Evolutionary conservation across 2,329 filamentous ascomycete genomes (phyloP).

Genomic region (Cladorrhinum sp.): DNA sequence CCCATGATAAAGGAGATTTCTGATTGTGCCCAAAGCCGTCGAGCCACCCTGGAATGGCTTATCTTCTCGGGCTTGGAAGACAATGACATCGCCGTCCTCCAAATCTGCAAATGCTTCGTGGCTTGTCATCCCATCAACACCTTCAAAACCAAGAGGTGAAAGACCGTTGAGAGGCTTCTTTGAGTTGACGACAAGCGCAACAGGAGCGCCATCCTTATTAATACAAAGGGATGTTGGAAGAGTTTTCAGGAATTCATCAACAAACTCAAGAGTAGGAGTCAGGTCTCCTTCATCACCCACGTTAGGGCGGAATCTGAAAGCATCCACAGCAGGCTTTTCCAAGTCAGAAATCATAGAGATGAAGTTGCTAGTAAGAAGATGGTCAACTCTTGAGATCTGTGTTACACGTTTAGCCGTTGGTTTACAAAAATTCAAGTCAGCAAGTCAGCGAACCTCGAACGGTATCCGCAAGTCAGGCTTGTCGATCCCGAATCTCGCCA

Average conservation of each 20-base stretch:
- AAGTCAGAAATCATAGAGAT: slow-evolving; percentile 72
- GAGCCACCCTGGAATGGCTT: slow-evolving; percentile 66
- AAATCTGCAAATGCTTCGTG: slow-evolving; percentile 34
- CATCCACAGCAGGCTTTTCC: slow-evolving; percentile 68
- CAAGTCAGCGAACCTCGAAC: slow-evolving; percentile 49
- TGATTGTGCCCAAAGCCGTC: slow-evolving; percentile 67
- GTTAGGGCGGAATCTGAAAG: slow-evolving; percentile 63
- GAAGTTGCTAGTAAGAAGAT: slow-evolving; percentile 49
- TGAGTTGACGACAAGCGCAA: slow-evolving; percentile 72
- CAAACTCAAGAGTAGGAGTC: slow-evolving; percentile 42
- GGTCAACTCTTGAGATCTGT: slow-evolving; percentile 64
- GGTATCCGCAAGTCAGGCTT: slow-evolving; percentile 85
- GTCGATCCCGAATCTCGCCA: slow-evolving; percentile 79
- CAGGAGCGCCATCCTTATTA: slow-evolving; percentile 75
- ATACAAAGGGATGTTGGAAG: slow-evolving; percentile 57
- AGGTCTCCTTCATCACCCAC: neutral
- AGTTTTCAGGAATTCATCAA: slow-evolving; percentile 67
- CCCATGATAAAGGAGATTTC: slow-evolving; percentile 65
- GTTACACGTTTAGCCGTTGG: slow-evolving; percentile 5
- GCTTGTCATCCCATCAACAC: slow-evolving; percentile 49
- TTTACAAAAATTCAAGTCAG: neutral
- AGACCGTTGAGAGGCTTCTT: slow-evolving; percentile 73
- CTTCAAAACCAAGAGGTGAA: slow-evolving; percentile 72
- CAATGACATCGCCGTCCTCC: slow-evolving; percentile 72
- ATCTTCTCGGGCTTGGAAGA: slow-evolving; percentile 74